Conservation (phyloP, 2,329 filamentous ascomycete species). For the Aspergillus sp. region DNA sequence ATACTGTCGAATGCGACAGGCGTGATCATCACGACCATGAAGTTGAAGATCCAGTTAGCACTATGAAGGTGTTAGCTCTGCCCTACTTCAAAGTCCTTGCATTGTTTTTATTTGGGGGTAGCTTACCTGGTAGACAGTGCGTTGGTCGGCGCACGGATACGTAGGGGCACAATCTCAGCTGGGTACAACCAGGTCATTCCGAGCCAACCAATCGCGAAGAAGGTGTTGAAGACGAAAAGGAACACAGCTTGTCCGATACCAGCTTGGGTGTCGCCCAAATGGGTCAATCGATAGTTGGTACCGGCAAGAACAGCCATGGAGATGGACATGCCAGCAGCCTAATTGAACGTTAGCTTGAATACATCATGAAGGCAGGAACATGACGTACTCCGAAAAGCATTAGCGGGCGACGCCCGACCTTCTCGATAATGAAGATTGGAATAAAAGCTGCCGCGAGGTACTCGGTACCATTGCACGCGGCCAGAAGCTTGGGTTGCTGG, state of each 20-base stretch:
- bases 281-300: conserved; percentile 28
- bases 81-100: conserved; percentile 52
- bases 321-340: conserved; percentile 59
- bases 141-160: conserved; percentile 62
- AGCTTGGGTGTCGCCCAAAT: conserved; percentile 33
- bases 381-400: conserved; percentile 70
- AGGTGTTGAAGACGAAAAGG: conserved; percentile 67
- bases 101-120: conserved; percentile 63
- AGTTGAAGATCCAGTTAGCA: conserved; percentile 61
- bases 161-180: conserved; percentile 54
- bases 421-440: conserved; percentile 52
- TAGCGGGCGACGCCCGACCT: conserved; percentile 59
- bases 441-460: conserved; percentile 54
- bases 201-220: conserved; percentile 65
- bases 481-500: conserved; percentile 44
- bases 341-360: conserved; percentile 52
- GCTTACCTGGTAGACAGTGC: conserved; percentile 62
- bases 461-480: conserved; percentile 54
- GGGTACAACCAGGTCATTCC: conserved; percentile 59
- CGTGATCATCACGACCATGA: conserved; percentile 66
- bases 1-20: conserved; percentile 59
- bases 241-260: conserved; percentile 43
- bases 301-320: conserved; percentile 63
- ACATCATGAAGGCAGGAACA: conserved; percentile 31
- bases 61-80: conserved; percentile 49